phyloP scores from a whole-genome alignment of 2,329 filamentous ascomycete genomes.

The Cadophora sp. region DNA sequence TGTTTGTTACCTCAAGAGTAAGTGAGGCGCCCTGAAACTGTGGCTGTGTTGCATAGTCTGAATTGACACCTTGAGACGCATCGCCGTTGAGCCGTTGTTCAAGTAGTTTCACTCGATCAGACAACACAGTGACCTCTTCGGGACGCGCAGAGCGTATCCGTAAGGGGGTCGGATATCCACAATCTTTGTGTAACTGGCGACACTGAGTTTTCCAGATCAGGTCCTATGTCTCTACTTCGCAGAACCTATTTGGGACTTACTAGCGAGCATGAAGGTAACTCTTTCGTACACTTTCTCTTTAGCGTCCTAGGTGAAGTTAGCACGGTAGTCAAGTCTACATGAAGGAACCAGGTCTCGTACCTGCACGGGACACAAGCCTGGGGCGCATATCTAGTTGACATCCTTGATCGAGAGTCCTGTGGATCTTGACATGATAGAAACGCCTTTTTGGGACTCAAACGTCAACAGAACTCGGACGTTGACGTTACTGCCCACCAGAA shows the following conservation, averaged over 20 bases:
- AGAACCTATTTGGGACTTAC: background rate
- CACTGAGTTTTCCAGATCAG: background rate
- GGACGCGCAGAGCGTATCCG: background rate
- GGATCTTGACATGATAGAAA: background rate
- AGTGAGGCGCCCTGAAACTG: background rate
- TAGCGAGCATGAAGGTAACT: slow-evolving; percentile 1
- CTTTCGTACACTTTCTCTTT: slow-evolving; percentile 4
- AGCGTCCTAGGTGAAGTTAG: background rate
- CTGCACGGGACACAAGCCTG: background rate
- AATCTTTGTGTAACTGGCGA: background rate
- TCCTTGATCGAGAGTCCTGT: background rate
- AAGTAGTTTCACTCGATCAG: background rate
- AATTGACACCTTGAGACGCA: background rate
- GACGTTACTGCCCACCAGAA: too few species aligned
- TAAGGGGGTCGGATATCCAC: background rate
- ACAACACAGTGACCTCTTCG: background rate
- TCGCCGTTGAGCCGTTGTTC: background rate
- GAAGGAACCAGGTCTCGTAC: background rate
- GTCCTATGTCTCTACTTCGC: too few species aligned
- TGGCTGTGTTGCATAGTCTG: background rate
- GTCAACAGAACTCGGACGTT: background rate
- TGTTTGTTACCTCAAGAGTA: background rate
- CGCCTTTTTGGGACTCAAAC: background rate
- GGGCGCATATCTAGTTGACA: background rate
- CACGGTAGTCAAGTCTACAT: background rate